phyloP scores from a whole-genome alignment of 176 grass and related monocot genomes.

The Ampelocalamus luodianensis region DNA sequence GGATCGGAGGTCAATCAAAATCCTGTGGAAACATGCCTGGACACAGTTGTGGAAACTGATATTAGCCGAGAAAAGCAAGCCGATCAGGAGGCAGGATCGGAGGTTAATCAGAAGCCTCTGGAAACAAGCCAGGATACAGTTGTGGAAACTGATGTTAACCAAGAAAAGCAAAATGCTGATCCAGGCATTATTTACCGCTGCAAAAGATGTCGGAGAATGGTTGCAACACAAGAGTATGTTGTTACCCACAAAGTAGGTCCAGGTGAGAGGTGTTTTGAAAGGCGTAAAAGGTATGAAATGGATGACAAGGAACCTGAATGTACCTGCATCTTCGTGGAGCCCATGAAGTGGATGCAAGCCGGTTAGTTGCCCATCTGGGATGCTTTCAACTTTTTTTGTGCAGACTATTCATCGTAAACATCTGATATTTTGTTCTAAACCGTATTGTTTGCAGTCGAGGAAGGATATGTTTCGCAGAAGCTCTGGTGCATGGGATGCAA shows the following conservation, averaged over 20 bases:
- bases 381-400: background rate
- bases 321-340: constrained; percentile 76
- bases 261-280: constrained; percentile 57
- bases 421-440: background rate
- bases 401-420: background rate
- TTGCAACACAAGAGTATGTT: constrained; percentile 71
- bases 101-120: background rate
- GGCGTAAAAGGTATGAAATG: constrained; percentile 41
- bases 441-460: constrained; percentile 59
- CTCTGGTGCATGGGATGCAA: constrained; percentile 89
- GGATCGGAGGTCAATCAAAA: constrained; percentile 21
- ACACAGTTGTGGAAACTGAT: constrained; percentile 34
- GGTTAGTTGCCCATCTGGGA: constrained; percentile 42
- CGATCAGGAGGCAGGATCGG: background rate
- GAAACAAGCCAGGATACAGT: background rate
- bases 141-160: constrained; percentile 42
- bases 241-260: constrained; percentile 66
- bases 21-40: constrained; percentile 29
- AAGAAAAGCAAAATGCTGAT: constrained; percentile 34
- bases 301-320: constrained; percentile 60
- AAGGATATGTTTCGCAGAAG: constrained; percentile 68
- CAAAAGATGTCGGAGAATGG: constrained; percentile 77
- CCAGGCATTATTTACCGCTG: constrained; percentile 70
- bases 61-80: constrained; percentile 33
- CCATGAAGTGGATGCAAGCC: constrained; percentile 93